These are phyloP conservation scores for Groenewaldozyma auringiensis DNA, from an alignment of 1,139 yeast genomes.

Conservation along the genomic window DNA sequence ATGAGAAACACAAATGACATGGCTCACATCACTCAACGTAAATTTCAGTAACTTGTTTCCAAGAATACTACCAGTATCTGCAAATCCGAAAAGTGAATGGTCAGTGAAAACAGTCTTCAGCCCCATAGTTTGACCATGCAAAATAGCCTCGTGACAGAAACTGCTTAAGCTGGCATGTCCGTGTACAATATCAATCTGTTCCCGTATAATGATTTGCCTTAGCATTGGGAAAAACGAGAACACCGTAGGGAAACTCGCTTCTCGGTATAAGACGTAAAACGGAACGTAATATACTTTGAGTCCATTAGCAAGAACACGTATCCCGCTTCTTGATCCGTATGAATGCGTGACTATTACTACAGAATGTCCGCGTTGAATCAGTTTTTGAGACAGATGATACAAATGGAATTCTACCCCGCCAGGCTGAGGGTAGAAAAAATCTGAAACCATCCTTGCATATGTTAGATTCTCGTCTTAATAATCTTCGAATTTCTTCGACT, in stretches of 20 bases:
- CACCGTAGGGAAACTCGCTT: constrained; percentile 81
- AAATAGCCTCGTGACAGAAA: constrained; percentile 79
- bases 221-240: constrained; percentile 81
- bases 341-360: constrained; percentile 89
- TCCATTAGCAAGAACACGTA: constrained; percentile 79
- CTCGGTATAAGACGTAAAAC: constrained; percentile 66
- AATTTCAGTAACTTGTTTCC: constrained; percentile 84
- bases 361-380: constrained; percentile 79
- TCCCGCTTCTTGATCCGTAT: constrained; percentile 74
- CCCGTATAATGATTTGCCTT: constrained; percentile 79
- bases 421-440: constrained; percentile 96
- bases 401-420: constrained; percentile 98
- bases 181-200: constrained; percentile 79
- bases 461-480: no score
- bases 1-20: constrained; percentile 91
- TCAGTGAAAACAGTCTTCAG: constrained; percentile 87
- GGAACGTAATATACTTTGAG: constrained; percentile 91
- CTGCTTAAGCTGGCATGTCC: constrained; percentile 91
- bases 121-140: constrained; percentile 93
- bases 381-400: constrained; percentile 71
- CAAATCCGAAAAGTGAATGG: constrained; percentile 92
- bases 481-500: no score
- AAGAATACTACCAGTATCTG: constrained; percentile 72
- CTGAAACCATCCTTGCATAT: constrained; percentile 68
- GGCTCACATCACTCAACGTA: constrained; percentile 79